Evolutionary conservation across 2,329 filamentous ascomycete genomes (phyloP).

Genomic region (Zymoseptoria ardabiliae): DNA sequence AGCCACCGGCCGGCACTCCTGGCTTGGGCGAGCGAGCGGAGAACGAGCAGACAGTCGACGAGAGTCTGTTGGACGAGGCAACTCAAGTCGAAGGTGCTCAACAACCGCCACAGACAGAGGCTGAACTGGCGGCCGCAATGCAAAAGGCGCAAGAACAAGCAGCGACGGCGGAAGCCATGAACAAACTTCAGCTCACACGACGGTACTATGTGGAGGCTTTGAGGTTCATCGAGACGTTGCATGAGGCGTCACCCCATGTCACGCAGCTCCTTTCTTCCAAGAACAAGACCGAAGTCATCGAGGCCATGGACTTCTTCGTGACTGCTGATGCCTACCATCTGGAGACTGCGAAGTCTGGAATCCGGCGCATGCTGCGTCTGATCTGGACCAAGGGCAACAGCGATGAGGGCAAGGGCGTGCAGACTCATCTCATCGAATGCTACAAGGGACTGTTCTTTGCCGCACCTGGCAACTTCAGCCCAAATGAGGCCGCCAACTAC

Average conservation of each 20-base stretch:
- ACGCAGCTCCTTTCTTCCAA: constrained; percentile 84
- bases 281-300: constrained; percentile 98
- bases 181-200: constrained; percentile 77
- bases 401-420: constrained; percentile 96
- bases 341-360: constrained; percentile 84
- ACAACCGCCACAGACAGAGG: constrained; percentile 64
- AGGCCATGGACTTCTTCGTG: constrained; percentile 98
- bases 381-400: constrained; percentile 99
- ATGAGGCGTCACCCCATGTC: constrained; percentile 71
- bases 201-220: constrained; percentile 92
- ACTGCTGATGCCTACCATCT: constrained; percentile 94
- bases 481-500: constrained; percentile 89
- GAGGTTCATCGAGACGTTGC: constrained; percentile 85
- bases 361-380: constrained; percentile 87
- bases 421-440: constrained; percentile 92
- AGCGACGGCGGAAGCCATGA: constrained; percentile 79
- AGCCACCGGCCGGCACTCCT: constrained; percentile 70
- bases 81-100: constrained; percentile 65
- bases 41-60: constrained; percentile 64
- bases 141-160: constrained; percentile 79
- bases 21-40: constrained; percentile 61
- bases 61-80: constrained; percentile 75
- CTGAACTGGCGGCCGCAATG: constrained; percentile 64
- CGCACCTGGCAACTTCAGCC: constrained; percentile 77
- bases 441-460: constrained; percentile 96